Base-by-base conservation (phyloP, 495 filamentous ascomycete genomes). In the Daldinia concentrica region DNA sequence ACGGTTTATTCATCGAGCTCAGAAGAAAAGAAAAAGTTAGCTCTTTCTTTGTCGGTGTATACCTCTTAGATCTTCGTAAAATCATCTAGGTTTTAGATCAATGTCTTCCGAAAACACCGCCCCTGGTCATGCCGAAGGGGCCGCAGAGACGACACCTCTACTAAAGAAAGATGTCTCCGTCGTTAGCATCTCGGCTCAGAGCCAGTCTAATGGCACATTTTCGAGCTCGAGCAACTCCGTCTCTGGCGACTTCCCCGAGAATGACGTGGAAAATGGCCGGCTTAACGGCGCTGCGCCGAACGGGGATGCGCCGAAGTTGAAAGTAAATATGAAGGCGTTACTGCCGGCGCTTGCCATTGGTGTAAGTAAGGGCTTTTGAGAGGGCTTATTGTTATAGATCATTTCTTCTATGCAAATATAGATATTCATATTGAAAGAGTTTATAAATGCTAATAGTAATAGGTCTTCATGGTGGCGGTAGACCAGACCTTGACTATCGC, bases 401-500 rank as follows among this genome's bases (percentile, higher is more conserved):
- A 6, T 32, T 32, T 32, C 30, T 32, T 32, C 30, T 32, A 32
- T 32, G 30, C 30, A 27, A 27, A 32, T 32, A 34, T 34, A 34
- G 32, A 36, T 14, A 58, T 19, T 58, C 30, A 6, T 19, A n/a
- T 19, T 5, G 11, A 34, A 15, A 1, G 32, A 55, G 30, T 17
- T 24, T 15, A 3, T 11, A 19, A 24, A 15, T 6, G 39, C 45
- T 60, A 48, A 62, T 19, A 9, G 12, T 1, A 32, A 26, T 27
- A 88, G 86, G 76, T 95, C 52, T 93, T 93, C 75, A 80, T 95
- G 2, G 84, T 87, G 3, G 90, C 92, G 0, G 87, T 91, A 54
- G 93, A 97, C 77, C 92, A 95, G 75, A 94, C 93, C 0, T 88
- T 97, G 51, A 90, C 94, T 48, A 89, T 95, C 60, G 88, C 89